Base-by-base conservation (phyloP, 306 rosid genomes). In the Canavalia gladiata region DNA sequence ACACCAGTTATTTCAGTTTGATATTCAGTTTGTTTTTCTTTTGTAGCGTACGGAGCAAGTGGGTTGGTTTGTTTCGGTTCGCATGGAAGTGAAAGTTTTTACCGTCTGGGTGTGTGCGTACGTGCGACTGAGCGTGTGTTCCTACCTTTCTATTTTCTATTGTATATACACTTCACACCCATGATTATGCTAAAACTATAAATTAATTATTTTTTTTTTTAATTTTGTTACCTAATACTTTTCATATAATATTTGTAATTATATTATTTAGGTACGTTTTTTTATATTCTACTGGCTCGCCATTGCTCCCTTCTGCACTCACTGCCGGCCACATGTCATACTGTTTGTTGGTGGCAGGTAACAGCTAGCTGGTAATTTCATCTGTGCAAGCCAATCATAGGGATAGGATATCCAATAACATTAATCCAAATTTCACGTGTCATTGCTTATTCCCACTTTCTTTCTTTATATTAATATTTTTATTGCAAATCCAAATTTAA, bases 1-100 rank as follows among this genome's bases (percentile, higher is more conserved):
- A 84, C 84, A 78, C 88, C 84, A 60, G 82, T 84, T 83, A 54
- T 72, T 76, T 78, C 82, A 79, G 85, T 71, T 84, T 82, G 79
- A 87, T 82, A 78, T 79, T 37, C 85, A 86, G 89, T 84, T 86
- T 84, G 88, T 82, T 79, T 68, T 84, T 84, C 75, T 79, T 79
- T 72, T 63, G 84, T 81, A 59, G 81, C 72, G 82, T 84, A 82
- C 84, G 84, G 82, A 69, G 82, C 87, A 82, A 86, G 87, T 79
- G 86, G 87, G 85, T 45, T 74, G 80, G 52, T 66, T 84, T 56
- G 73, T 73, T 72, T 72, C 42, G 46, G 69, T 72, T 76, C 67
- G 9, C 29, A 34, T 57, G 25, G 86, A 84, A 73, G 66, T 72
- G 83, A 56, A 72, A 56, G 66, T 54, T 78, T 72, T 78, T 65